A percentile compares a stretch with the other conserved stretches of the same genome.
These are phyloP conservation scores for Claviceps monticola DNA, from an alignment of 2,329 filamentous ascomycete genomes.

Conservation along the genomic window DNA sequence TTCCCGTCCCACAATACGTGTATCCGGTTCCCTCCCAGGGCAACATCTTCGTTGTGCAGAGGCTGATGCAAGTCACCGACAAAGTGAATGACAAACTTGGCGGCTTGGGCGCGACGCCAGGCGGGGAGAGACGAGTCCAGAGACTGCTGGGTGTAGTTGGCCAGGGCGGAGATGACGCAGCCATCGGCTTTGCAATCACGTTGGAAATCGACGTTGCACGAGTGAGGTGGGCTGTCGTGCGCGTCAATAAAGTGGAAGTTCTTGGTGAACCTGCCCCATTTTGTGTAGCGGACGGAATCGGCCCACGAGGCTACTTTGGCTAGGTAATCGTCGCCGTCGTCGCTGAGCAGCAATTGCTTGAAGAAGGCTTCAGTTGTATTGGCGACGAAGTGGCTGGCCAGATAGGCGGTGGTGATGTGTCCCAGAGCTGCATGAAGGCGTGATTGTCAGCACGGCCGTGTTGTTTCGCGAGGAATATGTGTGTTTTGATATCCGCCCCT, in stretches of 20 bases:
- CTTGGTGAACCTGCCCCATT: constrained; percentile 46
- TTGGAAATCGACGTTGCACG: constrained; percentile 41
- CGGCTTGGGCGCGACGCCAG: constrained; percentile 40
- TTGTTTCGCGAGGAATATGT: not conserved
- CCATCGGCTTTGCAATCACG: constrained; percentile 49
- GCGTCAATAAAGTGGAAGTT: constrained; percentile 59
- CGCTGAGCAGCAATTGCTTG: constrained; percentile 40
- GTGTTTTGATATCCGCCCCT: not conserved
- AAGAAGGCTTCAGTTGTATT: constrained; percentile 42
- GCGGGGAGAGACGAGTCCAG: constrained; percentile 30
- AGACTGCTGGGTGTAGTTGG: constrained; percentile 45
- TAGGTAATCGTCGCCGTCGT: constrained; percentile 42
- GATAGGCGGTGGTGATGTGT: constrained; percentile 51
- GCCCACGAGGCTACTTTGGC: constrained; percentile 54
- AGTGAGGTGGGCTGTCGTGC: constrained; percentile 43
- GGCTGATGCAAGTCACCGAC: constrained; percentile 58
- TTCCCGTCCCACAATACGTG: constrained; percentile 44
- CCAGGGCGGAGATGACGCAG: constrained; percentile 47
- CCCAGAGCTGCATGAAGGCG: constrained; percentile 34
- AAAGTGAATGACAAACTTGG: constrained; percentile 56
- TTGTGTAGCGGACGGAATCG: constrained; percentile 50
- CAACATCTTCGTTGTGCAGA: constrained; percentile 50
- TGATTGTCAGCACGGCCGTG: not conserved
- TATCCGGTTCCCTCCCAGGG: constrained; percentile 55
- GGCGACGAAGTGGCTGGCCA: constrained; percentile 46